Percentiles rank a stretch among this genome's conserved stretches.
Conservation (phyloP, 306 rosid genomes). For the Malus asiatica region DNA sequence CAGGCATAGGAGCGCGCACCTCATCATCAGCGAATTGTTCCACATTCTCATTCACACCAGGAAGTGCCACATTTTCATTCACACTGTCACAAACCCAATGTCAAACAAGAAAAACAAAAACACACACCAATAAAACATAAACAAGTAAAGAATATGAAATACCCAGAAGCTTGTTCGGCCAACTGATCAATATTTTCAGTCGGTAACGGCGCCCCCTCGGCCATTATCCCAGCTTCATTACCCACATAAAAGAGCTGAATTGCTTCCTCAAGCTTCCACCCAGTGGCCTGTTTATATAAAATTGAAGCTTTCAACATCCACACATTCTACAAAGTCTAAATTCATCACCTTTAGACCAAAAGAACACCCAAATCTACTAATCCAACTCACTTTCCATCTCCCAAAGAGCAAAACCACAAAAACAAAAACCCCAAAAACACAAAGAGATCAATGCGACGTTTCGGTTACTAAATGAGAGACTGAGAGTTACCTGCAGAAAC, state of each 20-base stretch:
- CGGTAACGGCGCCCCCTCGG: constrained; percentile 32
- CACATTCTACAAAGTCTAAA: not conserved
- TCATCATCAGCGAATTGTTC: constrained; percentile 50
- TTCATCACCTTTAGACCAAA: not conserved
- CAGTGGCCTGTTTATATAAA: constrained; percentile 62
- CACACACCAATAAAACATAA: not conserved
- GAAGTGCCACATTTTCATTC: constrained; percentile 19
- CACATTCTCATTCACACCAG: constrained; percentile 24
- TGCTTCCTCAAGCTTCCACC: constrained; percentile 95
- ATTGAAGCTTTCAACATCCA: constrained; percentile 9
- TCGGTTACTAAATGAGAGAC: not conserved
- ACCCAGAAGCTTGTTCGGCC: constrained; percentile 42
- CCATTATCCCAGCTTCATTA: constrained; percentile 44
- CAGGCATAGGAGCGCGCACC: constrained; percentile 94
- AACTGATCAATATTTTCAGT: constrained; percentile 35
- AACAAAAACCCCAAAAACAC: not conserved
- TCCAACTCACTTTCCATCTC: not conserved
- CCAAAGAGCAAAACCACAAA: not conserved
- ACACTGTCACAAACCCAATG: constrained; percentile 37
- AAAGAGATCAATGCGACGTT: constrained; percentile 4
- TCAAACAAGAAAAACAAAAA: not conserved
- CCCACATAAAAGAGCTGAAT: constrained; percentile 82
- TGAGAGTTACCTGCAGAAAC: constrained; percentile 35
- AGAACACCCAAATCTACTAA: not conserved
- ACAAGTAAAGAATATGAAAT: not conserved